Evolutionary conservation across 805 yeast genomes (phyloP).

Genomic region (Candida sakaeoensis): DNA sequence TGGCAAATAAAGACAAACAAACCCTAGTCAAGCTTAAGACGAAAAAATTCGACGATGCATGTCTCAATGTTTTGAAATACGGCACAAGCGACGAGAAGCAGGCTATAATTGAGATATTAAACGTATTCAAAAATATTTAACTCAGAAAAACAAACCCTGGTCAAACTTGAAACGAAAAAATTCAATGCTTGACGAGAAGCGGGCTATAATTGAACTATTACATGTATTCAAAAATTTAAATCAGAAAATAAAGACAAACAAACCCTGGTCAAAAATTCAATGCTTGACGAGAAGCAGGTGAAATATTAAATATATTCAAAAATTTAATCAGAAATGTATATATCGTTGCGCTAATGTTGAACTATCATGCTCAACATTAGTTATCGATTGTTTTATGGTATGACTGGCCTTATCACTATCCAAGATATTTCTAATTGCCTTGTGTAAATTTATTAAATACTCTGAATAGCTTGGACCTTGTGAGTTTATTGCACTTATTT

Average conservation of each 20-base stretch:
- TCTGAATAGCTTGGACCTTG: slow-evolving; percentile 55
- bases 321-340: slow-evolving; percentile 26
- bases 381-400: slow-evolving; percentile 25
- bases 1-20: slow-evolving; percentile 2
- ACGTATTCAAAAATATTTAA: slow-evolving; percentile 8
- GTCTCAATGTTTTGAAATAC: slow-evolving; percentile 3
- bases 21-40: neutral
- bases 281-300: slow-evolving; percentile 10
- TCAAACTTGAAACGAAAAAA: neutral
- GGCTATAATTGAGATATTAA: slow-evolving; percentile 13
- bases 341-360: slow-evolving; percentile 39
- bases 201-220: slow-evolving; percentile 13
- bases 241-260: neutral
- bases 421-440: slow-evolving; percentile 49
- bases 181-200: slow-evolving; percentile 8
- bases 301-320: slow-evolving; percentile 3
- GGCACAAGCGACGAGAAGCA: slow-evolving; percentile 10
- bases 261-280: slow-evolving; percentile 2
- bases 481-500: slow-evolving; percentile 40
- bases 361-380: slow-evolving; percentile 20
- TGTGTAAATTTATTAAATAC: slow-evolving; percentile 66
- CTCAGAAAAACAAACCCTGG: neutral
- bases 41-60: slow-evolving; percentile 4
- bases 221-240: slow-evolving; percentile 8
- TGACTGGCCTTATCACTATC: slow-evolving; percentile 42